Percentiles rank a stretch among this genome's conserved stretches.
phyloP scores from a whole-genome alignment of 371 early-diverging fungal genomes.

The Umbelopsis sp. region DNA sequence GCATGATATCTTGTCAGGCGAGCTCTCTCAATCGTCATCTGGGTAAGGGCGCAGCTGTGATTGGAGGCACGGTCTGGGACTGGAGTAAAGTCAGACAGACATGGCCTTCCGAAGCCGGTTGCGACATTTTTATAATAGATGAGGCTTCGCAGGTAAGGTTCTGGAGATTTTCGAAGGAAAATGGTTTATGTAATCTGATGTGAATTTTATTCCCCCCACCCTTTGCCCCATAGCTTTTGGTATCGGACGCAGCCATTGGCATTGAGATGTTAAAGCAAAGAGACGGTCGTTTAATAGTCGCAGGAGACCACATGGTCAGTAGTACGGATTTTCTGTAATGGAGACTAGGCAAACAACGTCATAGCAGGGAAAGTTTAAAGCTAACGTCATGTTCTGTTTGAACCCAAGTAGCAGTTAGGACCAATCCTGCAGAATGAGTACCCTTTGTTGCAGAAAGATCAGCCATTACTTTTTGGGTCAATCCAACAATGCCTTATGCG shows the following conservation, averaged over 20 bases:
- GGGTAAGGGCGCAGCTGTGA: slow-evolving; percentile 30
- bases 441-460: slow-evolving; percentile 33
- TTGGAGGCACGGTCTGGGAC: slow-evolving; percentile 63
- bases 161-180: background rate
- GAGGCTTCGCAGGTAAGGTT: slow-evolving; percentile 56
- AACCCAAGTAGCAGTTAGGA: slow-evolving; percentile 49
- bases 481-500: slow-evolving; percentile 65
- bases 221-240: slow-evolving; percentile 35
- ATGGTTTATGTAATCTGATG: background rate
- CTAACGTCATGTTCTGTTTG: slow-evolving; percentile 7
- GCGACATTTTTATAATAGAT: slow-evolving; percentile 60
- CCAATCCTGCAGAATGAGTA: slow-evolving; percentile 56
- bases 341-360: background rate
- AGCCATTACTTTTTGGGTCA: slow-evolving; percentile 56
- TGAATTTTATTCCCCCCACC: background rate
- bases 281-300: slow-evolving; percentile 51
- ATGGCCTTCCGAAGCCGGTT: slow-evolving; percentile 36
- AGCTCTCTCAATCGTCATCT: slow-evolving; percentile 13
- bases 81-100: slow-evolving; percentile 44
- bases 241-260: slow-evolving; percentile 54
- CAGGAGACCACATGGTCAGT: slow-evolving; percentile 60
- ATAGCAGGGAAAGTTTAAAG: background rate
- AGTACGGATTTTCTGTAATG: no score
- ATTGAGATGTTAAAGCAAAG: slow-evolving; percentile 46
- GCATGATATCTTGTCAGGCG: slow-evolving; percentile 8